Base-by-base conservation (phyloP, 192 early-diverging fungal species). In the Gigaspora rosea region DNA sequence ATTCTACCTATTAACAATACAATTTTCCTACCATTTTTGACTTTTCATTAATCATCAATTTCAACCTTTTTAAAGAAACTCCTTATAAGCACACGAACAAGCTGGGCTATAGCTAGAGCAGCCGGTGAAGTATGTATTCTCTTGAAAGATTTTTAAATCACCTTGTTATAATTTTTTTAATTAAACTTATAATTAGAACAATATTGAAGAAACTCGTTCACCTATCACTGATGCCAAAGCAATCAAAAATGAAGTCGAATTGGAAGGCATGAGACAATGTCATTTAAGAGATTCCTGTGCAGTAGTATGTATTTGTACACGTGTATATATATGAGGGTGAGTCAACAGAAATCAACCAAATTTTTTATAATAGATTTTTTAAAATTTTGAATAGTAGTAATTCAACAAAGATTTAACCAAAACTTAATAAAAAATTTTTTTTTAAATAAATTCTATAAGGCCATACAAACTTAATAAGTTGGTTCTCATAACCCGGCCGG, bases 251-350 rank as follows among this genome's bases (percentile, higher is more conserved):
- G 84, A 86, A 35, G 86, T 84, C 8, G 97, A 99, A 81, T 85
- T 95, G 50, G 88, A 95, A 75, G 97, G 97, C 20, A 96, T 99
- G 90, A 89, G 96, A 59, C 86, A 94, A 75, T 94, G 90, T 79
- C 96, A 99, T 80, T 81, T 95, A 16, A 89, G 96, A 69, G 96
- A 99, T 80, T 94, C 91, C 47, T 93, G 91, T 22, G 95, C 97
- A 3, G 81, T 98, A 72, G 90, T 93, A 76, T 84, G 80, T 62
- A 66, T 33, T 22, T 66, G 1, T 15, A 35, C n/a, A n/a, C n/a
- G n/a, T n/a, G n/a, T n/a, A n/a, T n/a, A n/a, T n/a, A n/a, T n/a
- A 27, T 27, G 27, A 27, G 27, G 27, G 27, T 27, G 27, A 27
- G 27, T 27, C 1, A 27, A 27, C 27, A 27, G 27, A 27, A 27